These are phyloP conservation scores for maize (Zea mays) DNA, from an alignment of 176 grass and related monocot genomes.

Conservation along the genomic window DNA sequence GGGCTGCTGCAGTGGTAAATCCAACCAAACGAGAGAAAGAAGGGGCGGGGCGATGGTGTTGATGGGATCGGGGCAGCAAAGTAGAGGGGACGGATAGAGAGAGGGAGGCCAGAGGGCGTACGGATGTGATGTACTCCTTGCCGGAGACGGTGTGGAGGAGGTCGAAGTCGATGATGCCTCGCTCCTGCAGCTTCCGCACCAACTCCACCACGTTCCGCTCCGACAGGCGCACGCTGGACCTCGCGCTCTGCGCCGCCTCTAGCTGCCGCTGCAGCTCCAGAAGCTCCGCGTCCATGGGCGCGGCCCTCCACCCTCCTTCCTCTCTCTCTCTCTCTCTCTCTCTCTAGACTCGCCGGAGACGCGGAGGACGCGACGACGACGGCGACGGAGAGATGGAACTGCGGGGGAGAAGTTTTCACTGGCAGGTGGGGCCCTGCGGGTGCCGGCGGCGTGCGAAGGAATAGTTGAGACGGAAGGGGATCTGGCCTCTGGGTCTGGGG, in stretches of 20 bases:
- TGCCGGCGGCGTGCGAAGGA: neutral
- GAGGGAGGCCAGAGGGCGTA: slow-evolving; percentile 10
- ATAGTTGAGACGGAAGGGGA: neutral
- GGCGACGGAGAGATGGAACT: slow-evolving; percentile 39
- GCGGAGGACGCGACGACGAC: neutral
- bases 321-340: neutral
- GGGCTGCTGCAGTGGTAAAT: neutral
- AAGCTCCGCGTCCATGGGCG: slow-evolving; percentile 82
- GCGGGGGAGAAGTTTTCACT: slow-evolving; percentile 2
- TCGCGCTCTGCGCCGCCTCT: slow-evolving; percentile 90
- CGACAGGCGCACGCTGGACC: slow-evolving; percentile 85
- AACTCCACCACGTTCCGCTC: slow-evolving; percentile 94
- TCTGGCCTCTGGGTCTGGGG: neutral
- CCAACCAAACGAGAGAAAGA: neutral
- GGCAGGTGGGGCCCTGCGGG: slow-evolving; percentile 1
- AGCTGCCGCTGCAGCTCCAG: slow-evolving; percentile 90
- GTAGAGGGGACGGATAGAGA: neutral
- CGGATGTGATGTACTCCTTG: slow-evolving; percentile 97
- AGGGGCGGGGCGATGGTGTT: neutral
- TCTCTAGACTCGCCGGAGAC: neutral
- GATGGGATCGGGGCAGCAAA: neutral
- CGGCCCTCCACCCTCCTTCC: neutral
- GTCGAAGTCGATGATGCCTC: slow-evolving; percentile 77
- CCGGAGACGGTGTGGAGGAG: slow-evolving; percentile 85
- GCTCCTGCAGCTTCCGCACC: slow-evolving; percentile 82